These are phyloP conservation scores for Salvia splendens DNA, from an alignment of 257 asterid species.

Conservation along the genomic window DNA sequence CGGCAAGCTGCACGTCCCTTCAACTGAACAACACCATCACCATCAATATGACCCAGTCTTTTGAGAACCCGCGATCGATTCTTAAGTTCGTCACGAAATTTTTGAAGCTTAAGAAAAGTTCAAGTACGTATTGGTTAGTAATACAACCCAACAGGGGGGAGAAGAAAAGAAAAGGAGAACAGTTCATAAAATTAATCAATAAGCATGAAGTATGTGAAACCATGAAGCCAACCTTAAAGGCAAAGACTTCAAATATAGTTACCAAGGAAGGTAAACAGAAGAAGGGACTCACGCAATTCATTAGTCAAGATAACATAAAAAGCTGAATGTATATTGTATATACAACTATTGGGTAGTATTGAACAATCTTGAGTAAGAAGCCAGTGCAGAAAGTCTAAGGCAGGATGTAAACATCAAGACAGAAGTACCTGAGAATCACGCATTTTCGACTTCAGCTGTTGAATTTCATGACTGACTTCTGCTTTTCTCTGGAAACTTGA, in stretches of 20 bases:
- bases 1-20: slow-evolving; percentile 99
- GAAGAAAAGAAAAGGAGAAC: not conserved
- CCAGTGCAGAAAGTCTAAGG: slow-evolving; percentile 23
- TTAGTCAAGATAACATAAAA: slow-evolving; percentile 15
- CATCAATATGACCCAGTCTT: slow-evolving; percentile 87
- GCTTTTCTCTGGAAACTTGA: slow-evolving; percentile 89
- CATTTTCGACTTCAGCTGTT: slow-evolving; percentile 87
- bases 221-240: slow-evolving; percentile 6
- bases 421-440: slow-evolving; percentile 89
- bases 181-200: slow-evolving; percentile 19
- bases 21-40: slow-evolving; percentile 86
- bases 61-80: slow-evolving; percentile 92
- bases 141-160: not conserved
- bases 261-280: slow-evolving; percentile 7
- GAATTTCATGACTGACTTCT: slow-evolving; percentile 94
- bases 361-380: slow-evolving; percentile 10
- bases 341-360: not conserved
- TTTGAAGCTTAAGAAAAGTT: slow-evolving; percentile 76
- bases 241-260: not conserved
- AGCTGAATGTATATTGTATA: not conserved
- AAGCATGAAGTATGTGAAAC: slow-evolving; percentile 14
- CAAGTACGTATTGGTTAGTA: slow-evolving; percentile 25
- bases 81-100: slow-evolving; percentile 92
- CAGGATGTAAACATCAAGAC: slow-evolving; percentile 16
- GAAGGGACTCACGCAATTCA: slow-evolving; percentile 15